Conservation (phyloP, 2,329 filamentous ascomycete genomes). For the Epichloe gansuensis region DNA sequence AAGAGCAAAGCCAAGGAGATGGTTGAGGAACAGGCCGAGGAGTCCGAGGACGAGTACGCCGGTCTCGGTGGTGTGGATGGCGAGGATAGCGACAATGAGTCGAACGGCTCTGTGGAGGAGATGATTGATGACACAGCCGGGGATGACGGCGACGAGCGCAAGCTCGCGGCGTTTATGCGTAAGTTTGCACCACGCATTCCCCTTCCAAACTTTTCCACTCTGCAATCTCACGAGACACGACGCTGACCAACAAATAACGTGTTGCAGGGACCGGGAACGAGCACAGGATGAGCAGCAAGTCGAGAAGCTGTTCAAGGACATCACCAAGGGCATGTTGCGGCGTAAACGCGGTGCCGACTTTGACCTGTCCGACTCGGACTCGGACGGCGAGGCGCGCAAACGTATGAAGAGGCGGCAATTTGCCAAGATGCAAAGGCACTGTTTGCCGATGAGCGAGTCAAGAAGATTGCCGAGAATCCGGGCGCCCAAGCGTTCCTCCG, state of each 20-base stretch:
- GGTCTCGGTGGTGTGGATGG: conserved; percentile 83
- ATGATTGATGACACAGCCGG: conserved; percentile 83
- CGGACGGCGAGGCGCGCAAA: conserved; percentile 65
- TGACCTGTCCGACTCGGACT: conserved; percentile 82
- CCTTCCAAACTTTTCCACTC: neutral
- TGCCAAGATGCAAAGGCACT: conserved; percentile 80
- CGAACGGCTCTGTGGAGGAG: conserved; percentile 58
- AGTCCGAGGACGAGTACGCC: conserved; percentile 97
- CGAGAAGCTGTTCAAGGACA: conserved; percentile 83
- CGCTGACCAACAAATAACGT: conserved; percentile 8
- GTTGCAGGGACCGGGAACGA: conserved; percentile 60
- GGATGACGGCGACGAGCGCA: conserved; percentile 65
- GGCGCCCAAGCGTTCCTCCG: conserved; percentile 84
- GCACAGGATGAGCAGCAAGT: conserved; percentile 75
- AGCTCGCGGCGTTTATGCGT: conserved; percentile 85
- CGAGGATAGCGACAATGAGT: conserved; percentile 68
- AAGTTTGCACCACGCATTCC: conserved; percentile 32
- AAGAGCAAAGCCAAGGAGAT: conserved; percentile 79
- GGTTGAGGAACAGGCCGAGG: conserved; percentile 86
- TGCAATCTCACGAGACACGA: neutral
- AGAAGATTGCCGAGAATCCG: conserved; percentile 78
- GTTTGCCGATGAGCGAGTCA: conserved; percentile 77
- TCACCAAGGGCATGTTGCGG: conserved; percentile 78
- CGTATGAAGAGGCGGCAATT: conserved; percentile 80
- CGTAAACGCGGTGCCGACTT: conserved; percentile 73